phyloP scores from a whole-genome alignment of 306 rosid genomes.

The Crotalaria pallida region DNA sequence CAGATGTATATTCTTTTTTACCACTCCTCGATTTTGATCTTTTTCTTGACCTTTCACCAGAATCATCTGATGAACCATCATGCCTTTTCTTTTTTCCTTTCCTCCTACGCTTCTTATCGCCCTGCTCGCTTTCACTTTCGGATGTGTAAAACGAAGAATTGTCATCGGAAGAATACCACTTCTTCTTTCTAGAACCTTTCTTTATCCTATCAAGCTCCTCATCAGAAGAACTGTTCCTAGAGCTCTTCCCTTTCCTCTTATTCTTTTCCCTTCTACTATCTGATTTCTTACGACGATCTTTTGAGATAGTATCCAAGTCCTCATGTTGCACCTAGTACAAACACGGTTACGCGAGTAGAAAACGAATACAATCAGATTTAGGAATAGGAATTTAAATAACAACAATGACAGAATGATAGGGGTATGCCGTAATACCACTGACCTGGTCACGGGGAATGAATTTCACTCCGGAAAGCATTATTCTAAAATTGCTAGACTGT shows the following conservation, averaged over 20 bases:
- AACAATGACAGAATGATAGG: neutral
- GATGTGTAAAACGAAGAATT: constrained; percentile 35
- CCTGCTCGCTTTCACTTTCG: constrained; percentile 40
- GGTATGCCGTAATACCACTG: neutral
- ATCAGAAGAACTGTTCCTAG: constrained; percentile 40
- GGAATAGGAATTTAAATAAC: neutral
- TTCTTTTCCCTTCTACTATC: constrained; percentile 26
- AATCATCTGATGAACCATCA: constrained; percentile 23
- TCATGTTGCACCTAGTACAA: constrained; percentile 27
- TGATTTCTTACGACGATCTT: constrained; percentile 38
- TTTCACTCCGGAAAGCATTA: constrained; percentile 45
- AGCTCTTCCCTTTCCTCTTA: constrained; percentile 41
- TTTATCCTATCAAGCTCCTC: constrained; percentile 47
- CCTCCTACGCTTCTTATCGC: constrained; percentile 32
- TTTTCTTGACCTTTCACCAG: constrained; percentile 23
- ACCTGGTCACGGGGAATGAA: constrained; percentile 46
- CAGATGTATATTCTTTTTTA: constrained; percentile 28
- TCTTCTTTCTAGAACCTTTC: constrained; percentile 52
- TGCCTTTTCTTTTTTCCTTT: constrained; percentile 35
- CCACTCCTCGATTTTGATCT: constrained; percentile 27
- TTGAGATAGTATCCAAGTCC: constrained; percentile 24
- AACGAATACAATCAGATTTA: neutral
- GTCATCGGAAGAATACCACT: constrained; percentile 69
- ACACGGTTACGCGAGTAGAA: neutral
- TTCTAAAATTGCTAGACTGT: neutral